Evolutionary conservation across 306 rosid species (phyloP), one percentile per base, ranked within the genome.

Genomic region (Casuarina glauca): DNA sequence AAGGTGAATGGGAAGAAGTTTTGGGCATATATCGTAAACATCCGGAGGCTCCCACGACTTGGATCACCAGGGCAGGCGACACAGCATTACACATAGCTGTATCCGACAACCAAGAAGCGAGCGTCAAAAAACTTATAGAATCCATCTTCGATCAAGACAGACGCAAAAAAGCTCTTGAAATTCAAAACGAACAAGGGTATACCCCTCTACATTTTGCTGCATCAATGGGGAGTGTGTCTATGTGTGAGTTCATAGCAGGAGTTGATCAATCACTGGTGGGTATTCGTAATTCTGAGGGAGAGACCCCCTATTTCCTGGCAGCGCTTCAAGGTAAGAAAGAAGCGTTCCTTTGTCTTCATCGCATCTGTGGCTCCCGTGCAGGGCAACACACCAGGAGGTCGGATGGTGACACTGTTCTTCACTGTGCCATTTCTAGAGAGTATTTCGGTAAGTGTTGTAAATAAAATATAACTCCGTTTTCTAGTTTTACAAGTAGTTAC

Each of bases 81-180:
- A 88, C 92, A 3, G 91, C 83, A 6, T 41, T 90, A 49, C 96
- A 88, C 54, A 39, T 83, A 13, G 93, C 92, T 0, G 91, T 87
- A 35, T 70, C 78, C 1, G 88, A 90, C n/a, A 75, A 73, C 20
- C 67, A 87, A 49, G 82, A 76, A 11, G 45, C 73, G 0, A 73
- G 39, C 3, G 86, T 88, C 11, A 44, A 17, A 17, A 1, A 35
- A 43, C 81, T 88, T 4, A 80, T 84, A 15, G 43, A 6, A 5
- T 1, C 9, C 6, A 44, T 44, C 6, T 44, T 1, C 46, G 1
- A 0, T 2, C 1, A 1, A 3, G 15, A 10, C 68, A 7, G 6
- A 44, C 6, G 46, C 1, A 9, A 0, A 6, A 1, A 42, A 2
- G 83, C 50, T 7, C 78, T 86, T 7, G 0, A 2, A 15, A 46